Base-by-base conservation (phyloP, 352 stramenopile species). In the Aphanomyces euteiches region DNA sequence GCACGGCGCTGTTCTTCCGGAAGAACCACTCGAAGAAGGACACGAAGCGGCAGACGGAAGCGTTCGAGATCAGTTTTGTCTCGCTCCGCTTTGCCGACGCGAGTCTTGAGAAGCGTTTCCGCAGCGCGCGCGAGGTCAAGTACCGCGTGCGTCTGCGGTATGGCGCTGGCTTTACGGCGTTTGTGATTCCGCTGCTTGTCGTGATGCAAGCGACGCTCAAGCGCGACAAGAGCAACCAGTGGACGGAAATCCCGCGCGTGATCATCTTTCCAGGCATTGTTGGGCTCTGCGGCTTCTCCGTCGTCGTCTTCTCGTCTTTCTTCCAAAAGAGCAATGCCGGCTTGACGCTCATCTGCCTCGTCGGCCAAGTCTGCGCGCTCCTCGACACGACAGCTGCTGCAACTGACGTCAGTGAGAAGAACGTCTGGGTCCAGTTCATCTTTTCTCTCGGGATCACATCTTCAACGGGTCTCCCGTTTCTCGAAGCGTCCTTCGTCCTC, bases 151-250 rank as follows among this genome's bases (percentile, higher is more conserved):
- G 84, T 5, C 71, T 92, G 36, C 86, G 84, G 40, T 91, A 92
- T 64, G 86, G 83, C 3, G 82, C 83, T 8, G 82, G 76, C 0
- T 90, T 92, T 68, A 92, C 86, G 2, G 84, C 84, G 5, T 89
- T 91, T 58, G 88, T 92, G 73, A 94, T 94, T 58, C 82, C 86
- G 69, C 74, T 94, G 59, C 76, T 94, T 3, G 81, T 92, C n/a
- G 81, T 94, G 72, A 90, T 92, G 85, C 82, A 92, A 74, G 82
- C 92, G 72, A 90, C 81, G 28, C 89, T 92, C 73, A 92, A 94
- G 75, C 84, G 87, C 36, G 83, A 90, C 6, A 79, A 80, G 28
- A 77, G 59, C 12, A 79, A 82, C 12, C 81, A 85, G 48, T 94
- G 84, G 86, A 89, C 83, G 0, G 74, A 88, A 41, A 59, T 91